These are phyloP conservation scores for Saturnispora serradocipensis DNA, from an alignment of 805 yeast species.

Conservation along the genomic window DNA sequence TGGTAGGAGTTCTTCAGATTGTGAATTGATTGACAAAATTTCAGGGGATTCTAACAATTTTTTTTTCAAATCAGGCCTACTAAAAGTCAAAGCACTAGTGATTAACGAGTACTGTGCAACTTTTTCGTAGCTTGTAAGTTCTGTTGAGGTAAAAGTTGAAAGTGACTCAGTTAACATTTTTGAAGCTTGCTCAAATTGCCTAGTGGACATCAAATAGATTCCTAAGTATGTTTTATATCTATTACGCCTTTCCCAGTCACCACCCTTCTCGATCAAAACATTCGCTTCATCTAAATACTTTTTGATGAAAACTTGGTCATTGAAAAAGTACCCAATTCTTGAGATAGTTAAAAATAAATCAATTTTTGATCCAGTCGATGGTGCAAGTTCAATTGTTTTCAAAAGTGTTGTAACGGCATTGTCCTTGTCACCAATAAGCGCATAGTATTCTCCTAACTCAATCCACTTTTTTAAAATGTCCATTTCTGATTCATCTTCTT, in stretches of 20 bases:
- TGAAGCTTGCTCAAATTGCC: conserved; percentile 82
- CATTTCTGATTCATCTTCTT: conserved; percentile 78
- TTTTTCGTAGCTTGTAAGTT: conserved; percentile 79
- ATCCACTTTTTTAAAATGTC: conserved; percentile 71
- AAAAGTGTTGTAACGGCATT: conserved; percentile 60
- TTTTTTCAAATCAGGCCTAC: conserved; percentile 72
- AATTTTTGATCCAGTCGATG: conserved; percentile 83
- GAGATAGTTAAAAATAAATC: conserved; percentile 76
- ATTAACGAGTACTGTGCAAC: conserved; percentile 82
- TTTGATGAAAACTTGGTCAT: conserved; percentile 61
- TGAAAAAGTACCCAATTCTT: conserved; percentile 83
- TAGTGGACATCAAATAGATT: conserved; percentile 69
- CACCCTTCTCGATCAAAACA: conserved; percentile 83
- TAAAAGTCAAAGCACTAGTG: conserved; percentile 77
- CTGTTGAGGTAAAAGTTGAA: conserved; percentile 92
- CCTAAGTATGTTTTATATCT: conserved; percentile 89
- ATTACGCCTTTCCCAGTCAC: conserved; percentile 98
- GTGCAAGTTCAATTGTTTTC: conserved; percentile 69
- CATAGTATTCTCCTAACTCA: conserved; percentile 79
- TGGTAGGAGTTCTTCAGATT: conserved; percentile 65
- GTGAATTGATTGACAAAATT: conserved; percentile 67
- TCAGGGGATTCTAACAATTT: conserved; percentile 93
- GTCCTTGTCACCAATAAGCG: conserved; percentile 70
- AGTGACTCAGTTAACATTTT: conserved; percentile 78
- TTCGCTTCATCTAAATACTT: conserved; percentile 68